phyloP scores from a whole-genome alignment of 202 grass and related monocot genomes.

The Cymbopogon flexuosus region DNA sequence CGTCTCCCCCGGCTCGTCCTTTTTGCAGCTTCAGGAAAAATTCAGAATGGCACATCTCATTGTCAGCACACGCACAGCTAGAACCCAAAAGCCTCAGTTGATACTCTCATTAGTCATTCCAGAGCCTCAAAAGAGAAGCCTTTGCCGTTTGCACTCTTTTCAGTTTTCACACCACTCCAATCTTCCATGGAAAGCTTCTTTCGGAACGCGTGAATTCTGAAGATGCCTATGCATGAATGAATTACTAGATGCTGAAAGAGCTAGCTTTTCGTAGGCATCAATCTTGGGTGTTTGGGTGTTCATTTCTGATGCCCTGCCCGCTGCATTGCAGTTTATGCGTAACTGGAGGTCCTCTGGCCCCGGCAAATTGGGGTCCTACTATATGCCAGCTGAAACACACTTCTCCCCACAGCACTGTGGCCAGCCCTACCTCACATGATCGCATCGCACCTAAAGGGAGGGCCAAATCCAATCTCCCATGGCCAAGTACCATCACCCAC shows the following conservation, averaged over 20 bases:
- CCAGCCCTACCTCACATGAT: slow-evolving; percentile 57
- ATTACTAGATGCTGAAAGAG: background rate
- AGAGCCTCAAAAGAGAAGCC: background rate
- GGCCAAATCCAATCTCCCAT: slow-evolving; percentile 41
- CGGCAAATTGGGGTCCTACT: background rate
- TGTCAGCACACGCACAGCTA: background rate
- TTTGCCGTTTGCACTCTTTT: background rate
- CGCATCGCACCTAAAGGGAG: slow-evolving; percentile 42
- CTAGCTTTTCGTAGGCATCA: background rate
- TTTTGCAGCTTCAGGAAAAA: background rate
- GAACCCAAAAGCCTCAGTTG: background rate
- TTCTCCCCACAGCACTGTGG: slow-evolving; percentile 12
- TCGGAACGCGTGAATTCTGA: background rate
- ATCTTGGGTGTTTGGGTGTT: background rate
- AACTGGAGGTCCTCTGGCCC: background rate
- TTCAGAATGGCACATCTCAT: slow-evolving; percentile 2
- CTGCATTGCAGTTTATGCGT: background rate
- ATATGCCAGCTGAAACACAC: slow-evolving; percentile 40
- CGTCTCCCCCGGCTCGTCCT: slow-evolving; percentile 24
- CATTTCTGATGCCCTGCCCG: background rate
- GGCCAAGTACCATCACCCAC: slow-evolving; percentile 31
- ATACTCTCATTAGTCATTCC: background rate
- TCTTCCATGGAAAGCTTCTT: background rate
- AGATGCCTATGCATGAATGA: background rate
- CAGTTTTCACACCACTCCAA: background rate